Evolutionary conservation across 345 rosid species (phyloP).

Genomic region (Arabidopsis arenosa): DNA sequence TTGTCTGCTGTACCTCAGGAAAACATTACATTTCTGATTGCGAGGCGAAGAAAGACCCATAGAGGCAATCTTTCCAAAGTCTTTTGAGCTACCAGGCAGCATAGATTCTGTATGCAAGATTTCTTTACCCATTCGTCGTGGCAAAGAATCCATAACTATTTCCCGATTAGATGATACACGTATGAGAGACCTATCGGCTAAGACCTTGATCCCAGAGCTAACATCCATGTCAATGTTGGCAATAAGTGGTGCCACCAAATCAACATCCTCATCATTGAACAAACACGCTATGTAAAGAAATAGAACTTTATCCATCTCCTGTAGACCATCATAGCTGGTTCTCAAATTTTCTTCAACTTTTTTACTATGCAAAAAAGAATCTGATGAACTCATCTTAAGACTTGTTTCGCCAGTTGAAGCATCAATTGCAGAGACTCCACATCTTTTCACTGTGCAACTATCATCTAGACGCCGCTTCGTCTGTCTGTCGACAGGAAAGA

Average conservation of each 20-base stretch:
- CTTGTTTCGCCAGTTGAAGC: background rate
- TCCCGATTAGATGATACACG: background rate
- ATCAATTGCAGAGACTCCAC: background rate
- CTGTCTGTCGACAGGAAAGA: background rate
- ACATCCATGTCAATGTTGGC: background rate
- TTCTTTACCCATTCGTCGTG: background rate
- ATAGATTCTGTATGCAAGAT: background rate
- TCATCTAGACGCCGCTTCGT: background rate
- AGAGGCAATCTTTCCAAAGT: background rate
- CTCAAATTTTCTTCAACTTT: conserved; percentile 3
- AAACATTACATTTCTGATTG: background rate
- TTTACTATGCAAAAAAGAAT: background rate
- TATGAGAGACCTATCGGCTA: conserved; percentile 17
- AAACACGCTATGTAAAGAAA: conserved; percentile 6
- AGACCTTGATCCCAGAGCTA: background rate
- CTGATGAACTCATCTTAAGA: background rate
- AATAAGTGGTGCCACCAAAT: background rate
- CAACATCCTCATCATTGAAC: conserved; percentile 15
- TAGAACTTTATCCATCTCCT: background rate
- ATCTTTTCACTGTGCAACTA: background rate
- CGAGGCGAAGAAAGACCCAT: background rate
- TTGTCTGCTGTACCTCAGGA: background rate
- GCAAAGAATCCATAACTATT: background rate
- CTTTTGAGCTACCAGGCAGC: background rate
- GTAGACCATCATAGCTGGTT: background rate